Evolutionary conservation across 2,329 filamentous ascomycete genomes (phyloP).

Genomic region (Cadophora malorum): DNA sequence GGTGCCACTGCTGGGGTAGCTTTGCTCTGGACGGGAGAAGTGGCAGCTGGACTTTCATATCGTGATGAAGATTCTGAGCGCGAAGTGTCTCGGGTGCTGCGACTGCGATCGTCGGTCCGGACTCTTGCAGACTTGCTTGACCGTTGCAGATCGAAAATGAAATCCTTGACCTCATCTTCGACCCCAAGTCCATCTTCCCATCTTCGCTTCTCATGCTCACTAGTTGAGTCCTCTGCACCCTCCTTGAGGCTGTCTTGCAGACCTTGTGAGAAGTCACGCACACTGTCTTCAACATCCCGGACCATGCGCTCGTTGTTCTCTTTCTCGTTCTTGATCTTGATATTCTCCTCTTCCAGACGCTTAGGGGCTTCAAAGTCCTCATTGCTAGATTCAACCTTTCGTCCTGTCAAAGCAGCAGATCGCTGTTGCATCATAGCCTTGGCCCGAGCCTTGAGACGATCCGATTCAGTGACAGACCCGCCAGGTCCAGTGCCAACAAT

Average conservation of each 20-base stretch:
- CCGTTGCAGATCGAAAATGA: constrained; percentile 95
- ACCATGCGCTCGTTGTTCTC: constrained; percentile 98
- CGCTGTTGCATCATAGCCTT: constrained; percentile 99
- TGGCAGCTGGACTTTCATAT: constrained; percentile 47
- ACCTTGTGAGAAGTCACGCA: constrained; percentile 82
- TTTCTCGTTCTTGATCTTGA: constrained; percentile 80
- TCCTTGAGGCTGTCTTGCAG: constrained; percentile 90
- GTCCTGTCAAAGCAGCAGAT: constrained; percentile 88
- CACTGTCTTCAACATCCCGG: constrained; percentile 93
- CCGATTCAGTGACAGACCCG: constrained; percentile 87
- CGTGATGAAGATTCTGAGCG: constrained; percentile 50
- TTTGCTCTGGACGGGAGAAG: constrained; percentile 34
- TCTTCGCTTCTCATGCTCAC: constrained; percentile 87
- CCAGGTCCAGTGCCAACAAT: constrained; percentile 94
- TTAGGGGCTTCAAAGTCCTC: constrained; percentile 82
- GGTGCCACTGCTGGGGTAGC: constrained; percentile 41
- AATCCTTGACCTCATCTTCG: constrained; percentile 95
- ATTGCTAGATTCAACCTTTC: constrained; percentile 70
- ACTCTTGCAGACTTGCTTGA: constrained; percentile 79
- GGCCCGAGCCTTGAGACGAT: constrained; percentile 91
- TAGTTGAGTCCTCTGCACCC: constrained; percentile 73
- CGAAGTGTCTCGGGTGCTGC: constrained; percentile 42
- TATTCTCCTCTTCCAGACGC: constrained; percentile 86
- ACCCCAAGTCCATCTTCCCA: constrained; percentile 98
- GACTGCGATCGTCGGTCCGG: constrained; percentile 61